A percentile compares a stretch with the other conserved stretches of the same genome.
These are phyloP conservation scores for Jacaranda copaia DNA, from an alignment of 257 asterid species.

Conservation along the genomic window DNA sequence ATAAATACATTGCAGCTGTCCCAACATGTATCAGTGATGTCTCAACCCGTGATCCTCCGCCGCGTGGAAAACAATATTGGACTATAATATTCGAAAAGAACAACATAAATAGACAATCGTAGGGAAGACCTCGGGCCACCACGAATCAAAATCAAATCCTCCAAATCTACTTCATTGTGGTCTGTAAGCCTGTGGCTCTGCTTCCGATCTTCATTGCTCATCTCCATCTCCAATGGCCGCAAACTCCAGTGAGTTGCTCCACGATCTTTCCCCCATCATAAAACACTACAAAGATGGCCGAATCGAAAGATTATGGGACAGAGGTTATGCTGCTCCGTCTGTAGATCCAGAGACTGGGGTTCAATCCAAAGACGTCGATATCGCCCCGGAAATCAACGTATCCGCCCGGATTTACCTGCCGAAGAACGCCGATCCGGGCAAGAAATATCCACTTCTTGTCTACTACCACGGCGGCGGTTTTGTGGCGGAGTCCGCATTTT, in stretches of 20 bases:
- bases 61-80: too few relatives aligned
- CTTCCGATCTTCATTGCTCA: conserved; percentile 17
- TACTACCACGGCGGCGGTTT: conserved; percentile 72
- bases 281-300: conserved; percentile 49
- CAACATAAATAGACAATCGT: too few relatives aligned
- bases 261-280: conserved; percentile 41
- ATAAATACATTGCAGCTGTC: too few relatives aligned
- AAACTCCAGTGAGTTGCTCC: conserved; percentile 39
- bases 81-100: too few relatives aligned
- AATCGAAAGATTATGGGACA: conserved; percentile 36
- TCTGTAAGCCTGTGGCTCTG: too few relatives aligned
- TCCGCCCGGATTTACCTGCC: conserved; percentile 60
- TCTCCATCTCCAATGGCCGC: conserved; percentile 42
- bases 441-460: conserved; percentile 56
- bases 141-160: too few relatives aligned
- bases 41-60: too few relatives aligned
- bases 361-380: conserved; percentile 51
- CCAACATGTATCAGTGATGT: too few relatives aligned
- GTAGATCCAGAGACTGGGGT: conserved; percentile 46
- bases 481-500: conserved; percentile 46
- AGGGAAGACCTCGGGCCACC: too few relatives aligned
- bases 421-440: conserved; percentile 16
- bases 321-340: conserved; percentile 41
- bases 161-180: not conserved
- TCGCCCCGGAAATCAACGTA: conserved; percentile 44